Base-by-base conservation (phyloP, 2,329 filamentous ascomycete species). In the Fusarium xylarioides region DNA sequence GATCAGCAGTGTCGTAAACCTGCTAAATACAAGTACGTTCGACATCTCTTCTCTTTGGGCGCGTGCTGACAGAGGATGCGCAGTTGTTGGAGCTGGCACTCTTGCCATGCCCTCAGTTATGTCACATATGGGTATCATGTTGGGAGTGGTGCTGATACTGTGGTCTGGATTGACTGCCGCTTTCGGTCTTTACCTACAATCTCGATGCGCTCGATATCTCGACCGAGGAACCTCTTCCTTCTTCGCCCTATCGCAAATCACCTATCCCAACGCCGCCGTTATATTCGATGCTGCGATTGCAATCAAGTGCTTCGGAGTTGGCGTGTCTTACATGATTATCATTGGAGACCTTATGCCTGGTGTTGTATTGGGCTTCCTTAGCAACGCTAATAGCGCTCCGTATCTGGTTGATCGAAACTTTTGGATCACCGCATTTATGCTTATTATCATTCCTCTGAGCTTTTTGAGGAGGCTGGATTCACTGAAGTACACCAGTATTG, bases 341-440 rank as follows among this genome's bases (percentile, higher is more conserved):
- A 98, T 99, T 76, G 96, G 96, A 56, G 96, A 99, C 81, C 85
- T 99, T 71, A 99, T 99, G 96, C 96, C 96, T 2, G 95, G 95
- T 43, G 96, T 99, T 15, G 91, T 96, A 30, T 85, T 90, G 68
- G 96, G 95, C 9, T 95, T 99, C 81, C 89, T 90, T 69, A 87
- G 89, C 53, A 88, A 89, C 26, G 89, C 87, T 23, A 86, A 89
- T 5, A 84, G 78, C 34, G 78, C 92, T 49, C 88, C 90, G 4
- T 98, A 95, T 79, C 84, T 98, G 71, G 88, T 95, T 47, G 95
- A 98, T 80, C 90, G 96, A 56, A 92, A 96, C 80, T 99, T 99
- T 81, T 99, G 96, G 96, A 93, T 99, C 70, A 98, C 96, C 4
- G 95, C 91, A 3, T 99, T 99, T 80, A 97, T 99, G 95, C 88